These are phyloP conservation scores for Malus hybrid DNA, from an alignment of 331 rosid genomes.

Conservation along the genomic window DNA sequence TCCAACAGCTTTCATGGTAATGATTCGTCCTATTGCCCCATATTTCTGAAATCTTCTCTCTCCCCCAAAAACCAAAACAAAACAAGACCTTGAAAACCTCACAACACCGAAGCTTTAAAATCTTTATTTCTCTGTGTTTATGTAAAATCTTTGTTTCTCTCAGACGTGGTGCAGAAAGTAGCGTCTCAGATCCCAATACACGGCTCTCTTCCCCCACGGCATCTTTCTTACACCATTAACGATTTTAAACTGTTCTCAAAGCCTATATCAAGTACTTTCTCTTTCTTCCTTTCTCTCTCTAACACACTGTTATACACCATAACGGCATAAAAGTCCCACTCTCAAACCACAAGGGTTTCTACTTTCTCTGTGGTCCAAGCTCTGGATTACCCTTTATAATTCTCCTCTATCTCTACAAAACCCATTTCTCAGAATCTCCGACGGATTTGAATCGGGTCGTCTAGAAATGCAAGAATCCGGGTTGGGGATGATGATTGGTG, in stretches of 20 bases:
- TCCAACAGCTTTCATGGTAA: slow-evolving; percentile 62
- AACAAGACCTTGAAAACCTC: slow-evolving; percentile 13
- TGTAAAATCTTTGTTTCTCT: slow-evolving; percentile 63
- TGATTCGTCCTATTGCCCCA: slow-evolving; percentile 39
- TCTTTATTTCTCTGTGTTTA: slow-evolving; percentile 22
- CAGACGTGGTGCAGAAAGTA: slow-evolving; percentile 70
- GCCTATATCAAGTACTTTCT: background rate
- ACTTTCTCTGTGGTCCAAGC: background rate
- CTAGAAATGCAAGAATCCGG: slow-evolving; percentile 62
- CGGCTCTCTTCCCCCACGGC: slow-evolving; percentile 3
- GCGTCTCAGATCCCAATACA: slow-evolving; percentile 83
- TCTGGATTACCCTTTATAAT: background rate
- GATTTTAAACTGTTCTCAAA: slow-evolving; percentile 14
- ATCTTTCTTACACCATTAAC: slow-evolving; percentile 19
- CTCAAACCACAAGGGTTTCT: background rate
- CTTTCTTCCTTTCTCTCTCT: background rate
- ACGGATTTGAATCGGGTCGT: background rate
- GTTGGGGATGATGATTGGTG: slow-evolving; percentile 59
- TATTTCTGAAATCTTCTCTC: background rate
- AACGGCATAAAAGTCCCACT: background rate
- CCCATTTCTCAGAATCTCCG: background rate
- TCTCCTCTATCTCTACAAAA: background rate
- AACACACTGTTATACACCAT: background rate
- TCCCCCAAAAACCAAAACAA: background rate
- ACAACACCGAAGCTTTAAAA: background rate